Base-by-base conservation (phyloP, 2,329 filamentous ascomycete genomes). In the Aspergillus bombycis region DNA sequence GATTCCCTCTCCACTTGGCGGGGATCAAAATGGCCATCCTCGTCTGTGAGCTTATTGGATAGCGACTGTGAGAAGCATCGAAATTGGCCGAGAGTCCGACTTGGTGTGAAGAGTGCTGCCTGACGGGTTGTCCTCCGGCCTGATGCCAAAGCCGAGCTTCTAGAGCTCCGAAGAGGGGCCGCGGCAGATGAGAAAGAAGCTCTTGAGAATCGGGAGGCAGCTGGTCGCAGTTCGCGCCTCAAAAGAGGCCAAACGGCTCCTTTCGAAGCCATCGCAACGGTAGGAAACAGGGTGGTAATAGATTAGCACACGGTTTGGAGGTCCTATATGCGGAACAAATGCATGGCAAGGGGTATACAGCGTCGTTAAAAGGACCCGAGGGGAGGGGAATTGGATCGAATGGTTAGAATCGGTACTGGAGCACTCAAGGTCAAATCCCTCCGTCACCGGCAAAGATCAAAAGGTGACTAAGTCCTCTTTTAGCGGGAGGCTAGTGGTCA, bases 1-100 rank as follows among this genome's bases (percentile, higher is more conserved):
- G 88, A 91, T 78, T 98, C 95, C 68, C 95, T 90, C 68, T 98
- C 94, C 62, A 94, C 83, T 61, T 83, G 78, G 26, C 76, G 75
- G 10, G 89, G 89, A 74, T 93, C 89, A 70, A 92, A 91, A 61
- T 81, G 74, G 41, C 87, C 86, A 62, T 87, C 82, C 30, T 77
- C 74, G 62, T 82, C 79, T 58, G 81, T 80, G 62, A 82, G 74
- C 58, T 72, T 73, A 50, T 77, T 76, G 57, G 71, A 74, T 46
- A 77, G 62, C 55, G 81, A 80, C 50, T 78, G 75, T 32, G 83
- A 84, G 69, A 85, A 83, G 1, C 77, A 67, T 59, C 81, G 78
- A 65, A 71, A 74, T 64, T 81, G 80, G 28, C 62, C 65, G 11
- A 57, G 65, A 19, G 63, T 53, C 46, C 58, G 59, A 14, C 53